Evolutionary conservation across 192 early-diverging fungal genomes (phyloP).

Genomic region (Coemansia interrupta): DNA sequence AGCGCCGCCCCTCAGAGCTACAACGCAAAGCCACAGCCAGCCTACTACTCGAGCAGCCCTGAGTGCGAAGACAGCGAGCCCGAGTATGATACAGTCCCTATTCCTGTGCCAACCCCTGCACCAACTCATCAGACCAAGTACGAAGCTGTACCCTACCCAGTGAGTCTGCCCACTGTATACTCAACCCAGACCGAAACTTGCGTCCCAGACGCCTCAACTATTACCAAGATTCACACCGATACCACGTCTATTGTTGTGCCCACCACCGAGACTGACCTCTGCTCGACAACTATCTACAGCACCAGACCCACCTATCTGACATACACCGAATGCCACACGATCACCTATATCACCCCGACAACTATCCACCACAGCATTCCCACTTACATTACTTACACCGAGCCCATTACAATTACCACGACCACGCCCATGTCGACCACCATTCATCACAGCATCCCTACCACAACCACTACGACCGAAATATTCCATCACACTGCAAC

Average conservation of each 20-base stretch:
- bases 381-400: constrained; percentile 36
- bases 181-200: constrained; percentile 30
- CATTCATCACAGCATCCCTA: constrained; percentile 21
- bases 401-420: constrained; percentile 14
- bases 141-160: constrained; percentile 6
- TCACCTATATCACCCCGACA: constrained; percentile 25
- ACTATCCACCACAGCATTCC: constrained; percentile 36
- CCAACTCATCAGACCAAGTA: constrained; percentile 4
- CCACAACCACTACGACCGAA: constrained; percentile 26
- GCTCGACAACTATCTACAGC: constrained; percentile 19
- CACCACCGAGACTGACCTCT: constrained; percentile 18
- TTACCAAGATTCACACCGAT: constrained; percentile 25
- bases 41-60: background rate
- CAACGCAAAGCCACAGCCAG: background rate
- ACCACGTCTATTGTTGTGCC: constrained; percentile 24
- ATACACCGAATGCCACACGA: constrained; percentile 24
- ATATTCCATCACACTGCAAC: constrained; percentile 17
- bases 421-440: constrained; percentile 22
- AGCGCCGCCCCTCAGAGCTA: background rate
- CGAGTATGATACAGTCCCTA: constrained; percentile 2
- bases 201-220: constrained; percentile 18
- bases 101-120: constrained; percentile 7
- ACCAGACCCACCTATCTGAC: constrained; percentile 35
- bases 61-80: constrained; percentile 6
- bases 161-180: constrained; percentile 25